Evolutionary conservation across 306 rosid genomes (phyloP).

Genomic region (Quercus glauca): DNA sequence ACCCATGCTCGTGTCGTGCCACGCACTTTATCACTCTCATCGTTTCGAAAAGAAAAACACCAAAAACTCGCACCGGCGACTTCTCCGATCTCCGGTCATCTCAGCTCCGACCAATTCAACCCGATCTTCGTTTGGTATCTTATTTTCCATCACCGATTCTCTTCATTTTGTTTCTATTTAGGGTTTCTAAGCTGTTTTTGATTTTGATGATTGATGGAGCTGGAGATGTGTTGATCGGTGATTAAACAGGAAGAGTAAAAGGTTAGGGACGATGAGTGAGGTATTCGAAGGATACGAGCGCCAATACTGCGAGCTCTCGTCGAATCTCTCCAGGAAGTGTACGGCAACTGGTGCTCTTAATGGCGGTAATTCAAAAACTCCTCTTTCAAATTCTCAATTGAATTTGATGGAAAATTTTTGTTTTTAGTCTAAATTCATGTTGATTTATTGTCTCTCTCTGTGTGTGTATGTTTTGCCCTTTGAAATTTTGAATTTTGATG

Average conservation of each 20-base stretch:
- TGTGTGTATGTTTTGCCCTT: background rate
- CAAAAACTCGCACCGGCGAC: background rate
- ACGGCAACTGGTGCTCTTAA: slow-evolving; percentile 8
- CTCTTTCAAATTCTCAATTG: background rate
- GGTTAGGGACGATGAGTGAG: slow-evolving; percentile 22
- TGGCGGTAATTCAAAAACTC: slow-evolving; percentile 12
- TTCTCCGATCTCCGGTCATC: background rate
- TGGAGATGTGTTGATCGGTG: background rate
- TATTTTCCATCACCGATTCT: background rate
- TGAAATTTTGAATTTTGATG: background rate
- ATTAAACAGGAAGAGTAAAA: background rate
- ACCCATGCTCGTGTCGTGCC: background rate
- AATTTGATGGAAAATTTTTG: background rate
- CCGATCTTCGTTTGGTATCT: background rate
- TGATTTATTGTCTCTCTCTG: no score
- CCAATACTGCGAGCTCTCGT: slow-evolving; percentile 34
- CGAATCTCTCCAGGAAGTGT: slow-evolving; percentile 20
- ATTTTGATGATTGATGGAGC: background rate
- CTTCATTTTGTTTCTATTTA: background rate
- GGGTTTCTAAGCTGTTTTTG: background rate
- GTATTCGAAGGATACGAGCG: slow-evolving; percentile 34
- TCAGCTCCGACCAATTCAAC: background rate
- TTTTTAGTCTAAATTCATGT: no score
- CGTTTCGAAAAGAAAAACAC: background rate
- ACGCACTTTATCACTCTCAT: no score